phyloP scores from a whole-genome alignment of 768 basidiomycete genomes.

The Boletus reticulatus region DNA sequence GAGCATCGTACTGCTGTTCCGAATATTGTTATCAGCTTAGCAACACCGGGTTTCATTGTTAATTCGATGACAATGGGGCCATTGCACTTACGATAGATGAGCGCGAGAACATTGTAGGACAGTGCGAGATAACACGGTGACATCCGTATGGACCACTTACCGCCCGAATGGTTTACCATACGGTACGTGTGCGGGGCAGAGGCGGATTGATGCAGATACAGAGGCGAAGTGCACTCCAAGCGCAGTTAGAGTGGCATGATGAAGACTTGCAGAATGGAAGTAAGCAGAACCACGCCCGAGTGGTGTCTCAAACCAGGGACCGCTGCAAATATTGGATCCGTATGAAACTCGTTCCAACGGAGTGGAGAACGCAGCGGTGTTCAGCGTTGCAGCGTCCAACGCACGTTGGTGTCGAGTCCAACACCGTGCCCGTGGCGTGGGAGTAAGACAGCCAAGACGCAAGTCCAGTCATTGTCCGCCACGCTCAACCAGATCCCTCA shows the following conservation, averaged over 20 bases:
- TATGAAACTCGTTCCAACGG: constrained; percentile 6
- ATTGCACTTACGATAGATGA: constrained; percentile 1
- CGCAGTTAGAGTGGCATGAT: constrained; percentile 6
- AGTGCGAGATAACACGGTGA: neutral
- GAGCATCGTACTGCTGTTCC: neutral
- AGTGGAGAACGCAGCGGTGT: neutral
- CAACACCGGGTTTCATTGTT: neutral
- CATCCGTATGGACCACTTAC: neutral
- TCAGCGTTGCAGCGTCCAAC: too few relatives aligned
- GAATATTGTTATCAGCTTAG: neutral
- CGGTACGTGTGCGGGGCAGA: constrained; percentile 6
- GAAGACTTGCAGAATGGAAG: neutral
- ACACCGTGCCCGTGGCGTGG: constrained; percentile 25
- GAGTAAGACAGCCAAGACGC: constrained; percentile 1
- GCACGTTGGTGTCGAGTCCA: neutral
- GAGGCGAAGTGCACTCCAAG: neutral
- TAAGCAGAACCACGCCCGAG: neutral
- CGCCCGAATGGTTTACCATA: neutral
- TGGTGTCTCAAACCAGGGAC: neutral
- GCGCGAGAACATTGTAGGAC: constrained; percentile 8
- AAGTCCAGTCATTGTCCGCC: constrained; percentile 7
- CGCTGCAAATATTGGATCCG: neutral
- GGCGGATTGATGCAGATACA: neutral
- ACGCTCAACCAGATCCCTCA: constrained; percentile 11
- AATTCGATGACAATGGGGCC: neutral